These are phyloP conservation scores for Wickerhamiella sorbophila DNA, from an alignment of 805 yeast species.

Conservation along the genomic window DNA sequence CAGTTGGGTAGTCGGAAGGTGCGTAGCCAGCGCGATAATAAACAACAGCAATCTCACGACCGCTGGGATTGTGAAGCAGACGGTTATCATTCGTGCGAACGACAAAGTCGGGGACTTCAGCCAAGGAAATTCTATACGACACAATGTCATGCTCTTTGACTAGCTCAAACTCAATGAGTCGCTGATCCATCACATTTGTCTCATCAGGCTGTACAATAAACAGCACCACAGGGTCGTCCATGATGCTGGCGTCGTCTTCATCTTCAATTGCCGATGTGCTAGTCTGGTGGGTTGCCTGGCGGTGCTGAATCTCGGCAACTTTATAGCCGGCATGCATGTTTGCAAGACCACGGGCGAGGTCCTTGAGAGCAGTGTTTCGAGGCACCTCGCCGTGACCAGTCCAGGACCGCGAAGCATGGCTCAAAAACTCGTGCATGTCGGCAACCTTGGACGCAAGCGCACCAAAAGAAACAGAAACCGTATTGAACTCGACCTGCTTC, in stretches of 20 bases:
- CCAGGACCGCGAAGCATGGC: slow-evolving; percentile 27
- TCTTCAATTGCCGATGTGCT: not conserved
- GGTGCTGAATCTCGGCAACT: slow-evolving; percentile 9
- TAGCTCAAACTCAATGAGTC: slow-evolving; percentile 62
- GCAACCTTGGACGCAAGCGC: slow-evolving; percentile 76
- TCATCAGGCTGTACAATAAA: slow-evolving; percentile 77
- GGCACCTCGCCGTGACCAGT: slow-evolving; percentile 36
- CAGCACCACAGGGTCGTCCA: slow-evolving; percentile 33
- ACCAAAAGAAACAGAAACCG: slow-evolving; percentile 91
- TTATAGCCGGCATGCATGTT: slow-evolving; percentile 46
- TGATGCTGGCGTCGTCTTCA: slow-evolving; percentile 3
- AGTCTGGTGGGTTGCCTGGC: slow-evolving; percentile 5
- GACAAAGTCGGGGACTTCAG: slow-evolving; percentile 37
- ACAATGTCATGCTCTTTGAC: slow-evolving; percentile 41
- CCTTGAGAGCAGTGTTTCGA: slow-evolving; percentile 45
- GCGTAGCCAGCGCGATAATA: slow-evolving; percentile 85
- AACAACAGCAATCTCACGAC: slow-evolving; percentile 70
- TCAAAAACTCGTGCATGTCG: slow-evolving; percentile 46
- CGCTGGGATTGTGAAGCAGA: slow-evolving; percentile 38
- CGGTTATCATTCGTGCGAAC: slow-evolving; percentile 23
- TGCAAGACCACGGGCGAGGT: slow-evolving; percentile 56
- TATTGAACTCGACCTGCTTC: slow-evolving; percentile 92
- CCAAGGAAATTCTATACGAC: slow-evolving; percentile 53
- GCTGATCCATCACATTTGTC: slow-evolving; percentile 83
- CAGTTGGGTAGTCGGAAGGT: slow-evolving; percentile 60